Percentiles rank a stretch among this genome's conserved stretches.
Conservation (phyloP, 2,329 filamentous ascomycete species). For the Cladosporium phlei region DNA sequence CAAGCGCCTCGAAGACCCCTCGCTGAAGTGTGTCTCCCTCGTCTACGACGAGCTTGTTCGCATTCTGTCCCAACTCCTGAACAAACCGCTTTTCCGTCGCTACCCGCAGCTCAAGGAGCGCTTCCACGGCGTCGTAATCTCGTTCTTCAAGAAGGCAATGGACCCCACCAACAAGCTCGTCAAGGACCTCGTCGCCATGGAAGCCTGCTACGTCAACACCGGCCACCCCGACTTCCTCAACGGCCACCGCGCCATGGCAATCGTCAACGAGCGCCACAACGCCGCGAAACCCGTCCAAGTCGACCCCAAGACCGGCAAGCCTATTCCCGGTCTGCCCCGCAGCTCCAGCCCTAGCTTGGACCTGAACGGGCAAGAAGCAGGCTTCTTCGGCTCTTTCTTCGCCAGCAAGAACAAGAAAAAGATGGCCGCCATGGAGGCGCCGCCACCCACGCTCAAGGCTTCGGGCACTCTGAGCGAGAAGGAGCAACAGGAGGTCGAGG, state of each 20-base stretch:
- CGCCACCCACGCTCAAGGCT: slow-evolving; percentile 87
- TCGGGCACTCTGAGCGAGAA: slow-evolving; percentile 90
- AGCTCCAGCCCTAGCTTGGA: slow-evolving; percentile 71
- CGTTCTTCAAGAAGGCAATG: slow-evolving; percentile 98
- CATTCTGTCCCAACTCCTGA: slow-evolving; percentile 83
- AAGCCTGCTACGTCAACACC: slow-evolving; percentile 96
- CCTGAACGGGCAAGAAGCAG: slow-evolving; percentile 43
- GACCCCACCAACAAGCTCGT: slow-evolving; percentile 98
- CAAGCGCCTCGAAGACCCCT: slow-evolving; percentile 90
- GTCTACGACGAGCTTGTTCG: slow-evolving; percentile 97
- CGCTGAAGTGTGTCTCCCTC: slow-evolving; percentile 92
- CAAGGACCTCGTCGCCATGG: slow-evolving; percentile 87
- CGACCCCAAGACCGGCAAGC: slow-evolving; percentile 97
- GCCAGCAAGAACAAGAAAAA: slow-evolving; percentile 99
- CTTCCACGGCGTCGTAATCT: slow-evolving; percentile 85
- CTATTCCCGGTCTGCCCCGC: slow-evolving; percentile 69
- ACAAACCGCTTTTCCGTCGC: slow-evolving; percentile 83
- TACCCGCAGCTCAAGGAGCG: slow-evolving; percentile 97
- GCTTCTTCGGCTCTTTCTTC: slow-evolving; percentile 98
- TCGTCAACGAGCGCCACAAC: slow-evolving; percentile 89
- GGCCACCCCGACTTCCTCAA: slow-evolving; percentile 97
- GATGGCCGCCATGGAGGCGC: slow-evolving; percentile 98
- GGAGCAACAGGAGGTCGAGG: slow-evolving; percentile 92
- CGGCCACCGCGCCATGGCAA: slow-evolving; percentile 94
- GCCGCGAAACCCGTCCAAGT: slow-evolving; percentile 83